Conservation (phyloP, 768 basidiomycete genomes). For the Lenzites betulinus region DNA sequence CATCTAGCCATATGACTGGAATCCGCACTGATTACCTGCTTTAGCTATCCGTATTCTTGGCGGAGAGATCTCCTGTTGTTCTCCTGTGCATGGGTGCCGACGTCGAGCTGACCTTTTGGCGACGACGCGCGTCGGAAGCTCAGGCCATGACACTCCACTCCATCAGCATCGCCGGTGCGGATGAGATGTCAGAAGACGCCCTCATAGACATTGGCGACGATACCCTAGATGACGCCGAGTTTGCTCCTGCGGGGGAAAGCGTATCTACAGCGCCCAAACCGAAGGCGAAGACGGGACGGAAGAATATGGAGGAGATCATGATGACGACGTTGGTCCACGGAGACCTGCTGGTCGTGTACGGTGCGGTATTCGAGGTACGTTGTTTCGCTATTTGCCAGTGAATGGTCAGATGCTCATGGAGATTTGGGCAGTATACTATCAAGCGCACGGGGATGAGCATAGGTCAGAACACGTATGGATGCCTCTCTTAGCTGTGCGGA, state of each 20-base stretch:
- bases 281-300: not conserved
- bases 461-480: constrained; percentile 4
- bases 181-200: not conserved
- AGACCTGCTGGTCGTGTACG: constrained; percentile 38
- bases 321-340: constrained; percentile 42
- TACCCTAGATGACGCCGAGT: not conserved
- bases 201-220: not conserved
- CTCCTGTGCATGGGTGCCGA: constrained; percentile 21
- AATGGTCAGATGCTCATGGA: not conserved
- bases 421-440: constrained; percentile 20
- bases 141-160: not conserved
- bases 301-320: constrained; percentile 7
- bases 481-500: too few species aligned
- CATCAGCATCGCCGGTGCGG: too few species aligned
- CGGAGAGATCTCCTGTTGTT: not conserved
- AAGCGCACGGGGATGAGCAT: constrained; percentile 31
- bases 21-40: not conserved
- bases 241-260: not conserved
- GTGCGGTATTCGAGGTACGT: constrained; percentile 46
- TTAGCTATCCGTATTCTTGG: constrained; percentile 13
- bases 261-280: not conserved
- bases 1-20: too few species aligned
- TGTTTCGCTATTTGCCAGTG: constrained; percentile 9
- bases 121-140: not conserved
- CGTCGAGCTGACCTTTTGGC: constrained; percentile 16